Evolutionary conservation across 2,329 filamentous ascomycete genomes (phyloP), one percentile per base, ranked within the genome.

Genomic region (Colletotrichum ledebouriae): DNA sequence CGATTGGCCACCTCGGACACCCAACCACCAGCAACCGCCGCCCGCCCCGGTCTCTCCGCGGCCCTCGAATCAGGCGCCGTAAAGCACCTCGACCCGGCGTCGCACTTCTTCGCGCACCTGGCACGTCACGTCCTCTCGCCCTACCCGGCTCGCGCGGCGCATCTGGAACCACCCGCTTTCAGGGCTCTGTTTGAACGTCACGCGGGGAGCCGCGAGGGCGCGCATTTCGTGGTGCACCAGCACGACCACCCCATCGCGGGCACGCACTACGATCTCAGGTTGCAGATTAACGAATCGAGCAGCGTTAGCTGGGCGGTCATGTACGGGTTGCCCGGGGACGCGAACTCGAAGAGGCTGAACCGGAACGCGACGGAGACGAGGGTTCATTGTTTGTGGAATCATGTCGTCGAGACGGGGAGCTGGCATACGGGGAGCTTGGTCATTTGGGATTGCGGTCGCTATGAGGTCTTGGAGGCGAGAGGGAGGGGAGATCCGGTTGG

Each of bases 181-280:
- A 70, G 73, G 3, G 67, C 73, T 9, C 77, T 85, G 7, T 85
- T 83, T 63, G 70, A 72, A 4, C 57, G 61, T n/a, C 77, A 77
- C 53, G 73, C 72, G 2, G 77, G 75, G 17, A 78, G 64, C 50
- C 46, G 67, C 3, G 49, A 63, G 15, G 83, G 83, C 17, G 79
- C 82, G 9, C 88, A 90, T 75, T 93, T 92, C 73, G 87, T 93
- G 59, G 84, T 93, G 42, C 90, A 93, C 75, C 90, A 93, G 74
- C 90, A 93, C 75, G 90, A 92, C 73, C 90, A 93, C 74, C 91
- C 90, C 1, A 76, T 91, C 49, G 89, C 90, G 10, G 90, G 90
- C 25, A 84, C 84, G 1, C 88, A 91, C 75, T 92, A 93, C 79
- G 91, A 93, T 76, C 81, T 93, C 20, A 83, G 90, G 3, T 80